These are phyloP conservation scores for Tulasnella sp. DNA, from an alignment of 768 basidiomycete genomes.

Conservation along the genomic window DNA sequence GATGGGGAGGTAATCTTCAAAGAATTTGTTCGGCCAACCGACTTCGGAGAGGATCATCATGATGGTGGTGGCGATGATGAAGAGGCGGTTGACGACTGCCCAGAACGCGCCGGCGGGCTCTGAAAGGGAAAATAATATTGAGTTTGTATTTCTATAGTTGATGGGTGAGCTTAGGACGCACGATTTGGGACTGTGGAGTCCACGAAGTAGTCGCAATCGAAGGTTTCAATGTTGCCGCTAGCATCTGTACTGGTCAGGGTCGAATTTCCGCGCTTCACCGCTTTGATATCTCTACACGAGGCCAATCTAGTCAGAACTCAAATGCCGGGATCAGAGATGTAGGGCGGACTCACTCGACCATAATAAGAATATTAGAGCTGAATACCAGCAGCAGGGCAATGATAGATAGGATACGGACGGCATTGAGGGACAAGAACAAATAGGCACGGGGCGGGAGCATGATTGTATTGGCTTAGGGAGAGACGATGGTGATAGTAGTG, in stretches of 20 bases:
- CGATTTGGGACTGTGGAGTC: constrained; percentile 43
- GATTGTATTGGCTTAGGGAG: neutral
- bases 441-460: constrained; percentile 14
- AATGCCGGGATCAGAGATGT: no score
- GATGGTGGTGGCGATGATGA: constrained; percentile 78
- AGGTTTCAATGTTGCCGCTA: constrained; percentile 29
- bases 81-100: constrained; percentile 77
- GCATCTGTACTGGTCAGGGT: constrained; percentile 25
- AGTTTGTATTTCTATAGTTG: neutral
- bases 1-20: constrained; percentile 77
- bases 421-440: constrained; percentile 69
- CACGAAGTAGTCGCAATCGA: constrained; percentile 70
- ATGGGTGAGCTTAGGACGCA: neutral
- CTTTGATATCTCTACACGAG: constrained; percentile 43
- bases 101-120: constrained; percentile 83
- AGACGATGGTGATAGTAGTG: no score
- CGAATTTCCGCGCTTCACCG: constrained; percentile 44
- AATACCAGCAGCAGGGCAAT: constrained; percentile 71
- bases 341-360: constrained; percentile 30
- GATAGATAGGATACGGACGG: constrained; percentile 66
- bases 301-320: no score
- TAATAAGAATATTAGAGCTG: constrained; percentile 29
- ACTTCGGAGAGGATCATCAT: constrained; percentile 75
- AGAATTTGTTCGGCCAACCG: constrained; percentile 69
- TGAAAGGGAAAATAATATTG: neutral